Percentiles rank a stretch among this genome's conserved stretches.
These are phyloP conservation scores for Xylariaceae sp. DNA, from an alignment of 2,329 filamentous ascomycete species.

Conservation along the genomic window DNA sequence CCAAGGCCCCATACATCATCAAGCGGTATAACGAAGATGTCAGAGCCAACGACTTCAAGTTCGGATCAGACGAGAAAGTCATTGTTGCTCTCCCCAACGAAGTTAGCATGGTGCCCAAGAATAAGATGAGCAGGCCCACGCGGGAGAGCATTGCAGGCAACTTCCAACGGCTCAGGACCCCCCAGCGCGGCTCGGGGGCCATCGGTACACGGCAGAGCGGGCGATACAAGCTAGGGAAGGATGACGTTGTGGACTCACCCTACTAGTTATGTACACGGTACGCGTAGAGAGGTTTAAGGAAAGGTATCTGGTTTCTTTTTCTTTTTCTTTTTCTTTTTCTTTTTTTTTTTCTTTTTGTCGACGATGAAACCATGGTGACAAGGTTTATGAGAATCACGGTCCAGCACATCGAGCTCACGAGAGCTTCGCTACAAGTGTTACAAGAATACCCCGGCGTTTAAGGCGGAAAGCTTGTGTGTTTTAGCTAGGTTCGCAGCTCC, in stretches of 20 bases:
- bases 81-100: constrained; percentile 96
- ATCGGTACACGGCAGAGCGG: constrained; percentile 51
- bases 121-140: constrained; percentile 78
- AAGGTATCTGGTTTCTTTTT: background rate
- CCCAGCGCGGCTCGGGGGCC: constrained; percentile 45
- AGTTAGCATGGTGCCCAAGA: constrained; percentile 93
- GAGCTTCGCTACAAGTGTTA: constrained; percentile 15
- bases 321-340: background rate
- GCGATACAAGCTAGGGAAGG: constrained; percentile 67
- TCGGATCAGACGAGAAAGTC: constrained; percentile 93
- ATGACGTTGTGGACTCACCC: constrained; percentile 75
- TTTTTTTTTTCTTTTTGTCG: background rate
- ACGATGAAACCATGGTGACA: constrained; percentile 9
- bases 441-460: constrained; percentile 27
- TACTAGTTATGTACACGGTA: constrained; percentile 37
- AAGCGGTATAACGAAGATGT: constrained; percentile 94
- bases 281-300: background rate
- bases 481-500: constrained; percentile 9
- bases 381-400: constrained; percentile 15
- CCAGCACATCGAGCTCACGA: constrained; percentile 9
- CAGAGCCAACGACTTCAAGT: constrained; percentile 98
- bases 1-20: constrained; percentile 88
- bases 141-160: constrained; percentile 82
- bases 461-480: constrained; percentile 8
- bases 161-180: constrained; percentile 43